phyloP scores from a whole-genome alignment of 257 asterid species.

The Gentiana macrophylla region DNA sequence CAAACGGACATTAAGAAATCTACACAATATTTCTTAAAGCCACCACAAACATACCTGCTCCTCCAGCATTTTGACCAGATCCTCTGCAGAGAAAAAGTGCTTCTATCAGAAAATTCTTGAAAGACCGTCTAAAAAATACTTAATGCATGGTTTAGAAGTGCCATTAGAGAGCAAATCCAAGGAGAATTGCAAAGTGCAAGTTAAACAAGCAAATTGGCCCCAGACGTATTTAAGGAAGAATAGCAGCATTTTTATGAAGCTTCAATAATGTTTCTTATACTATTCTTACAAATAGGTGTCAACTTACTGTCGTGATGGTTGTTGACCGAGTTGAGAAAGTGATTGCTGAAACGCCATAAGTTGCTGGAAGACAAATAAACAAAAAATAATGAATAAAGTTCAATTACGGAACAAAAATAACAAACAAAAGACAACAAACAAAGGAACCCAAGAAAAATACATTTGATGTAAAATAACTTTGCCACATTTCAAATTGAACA shows the following conservation, averaged over 20 bases:
- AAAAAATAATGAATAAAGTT: neutral
- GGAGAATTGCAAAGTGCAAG: neutral
- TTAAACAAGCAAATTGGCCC: neutral
- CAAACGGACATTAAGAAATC: too few species aligned
- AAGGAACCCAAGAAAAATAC: too few species aligned
- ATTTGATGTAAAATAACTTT: neutral
- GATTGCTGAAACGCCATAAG: conserved; percentile 34
- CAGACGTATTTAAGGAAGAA: neutral
- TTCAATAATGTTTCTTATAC: neutral
- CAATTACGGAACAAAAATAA: neutral
- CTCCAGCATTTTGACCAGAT: conserved; percentile 28
- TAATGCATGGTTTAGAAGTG: neutral
- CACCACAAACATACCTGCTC: conserved; percentile 19
- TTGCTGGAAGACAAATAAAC: conserved; percentile 28
- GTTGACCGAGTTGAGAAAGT: conserved; percentile 38
- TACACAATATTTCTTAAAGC: too few species aligned
- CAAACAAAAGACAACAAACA: neutral
- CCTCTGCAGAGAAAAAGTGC: conserved; percentile 18
- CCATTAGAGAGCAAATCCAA: neutral
- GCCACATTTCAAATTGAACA: neutral
- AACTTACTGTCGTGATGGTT: conserved; percentile 36
- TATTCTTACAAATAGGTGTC: neutral
- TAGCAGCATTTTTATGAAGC: neutral
- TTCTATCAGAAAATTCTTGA: neutral
- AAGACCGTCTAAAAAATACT: neutral